A percentile compares a stretch with the other conserved stretches of the same genome.
phyloP scores from a whole-genome alignment of 179 eudicot species.

The Nepenthes alata region DNA sequence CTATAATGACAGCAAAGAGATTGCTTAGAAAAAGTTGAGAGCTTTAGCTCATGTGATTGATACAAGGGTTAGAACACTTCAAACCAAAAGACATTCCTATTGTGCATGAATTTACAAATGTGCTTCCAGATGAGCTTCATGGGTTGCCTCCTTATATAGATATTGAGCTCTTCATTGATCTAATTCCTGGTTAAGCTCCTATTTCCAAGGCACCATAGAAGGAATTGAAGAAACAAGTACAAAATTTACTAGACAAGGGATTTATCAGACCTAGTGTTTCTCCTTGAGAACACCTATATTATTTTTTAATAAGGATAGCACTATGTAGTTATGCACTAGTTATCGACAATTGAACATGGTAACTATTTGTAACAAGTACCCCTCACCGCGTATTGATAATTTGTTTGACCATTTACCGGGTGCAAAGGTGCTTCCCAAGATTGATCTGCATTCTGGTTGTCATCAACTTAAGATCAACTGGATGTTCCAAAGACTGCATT shows the following conservation, averaged over 20 bases:
- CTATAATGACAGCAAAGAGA: not conserved
- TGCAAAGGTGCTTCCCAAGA: not conserved
- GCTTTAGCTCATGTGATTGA: not conserved
- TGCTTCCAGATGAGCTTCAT: not conserved
- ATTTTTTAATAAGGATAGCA: constrained; percentile 2
- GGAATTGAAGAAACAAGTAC: not conserved
- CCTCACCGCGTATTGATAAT: not conserved
- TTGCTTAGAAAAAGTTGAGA: no score
- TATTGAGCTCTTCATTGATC: not conserved
- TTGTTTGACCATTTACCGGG: constrained; percentile 1
- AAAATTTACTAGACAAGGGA: not conserved
- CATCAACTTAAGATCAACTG: not conserved
- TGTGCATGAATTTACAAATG: not conserved
- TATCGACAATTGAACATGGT: not conserved
- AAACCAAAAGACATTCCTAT: not conserved
- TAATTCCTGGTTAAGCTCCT: not conserved
- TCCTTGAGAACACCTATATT: not conserved
- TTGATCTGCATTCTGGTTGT: not conserved
- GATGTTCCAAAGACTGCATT: not conserved
- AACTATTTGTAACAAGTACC: not conserved
- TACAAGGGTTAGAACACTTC: not conserved
- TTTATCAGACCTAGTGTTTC: constrained; percentile 1
- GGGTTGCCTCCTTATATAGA: constrained; percentile 1
- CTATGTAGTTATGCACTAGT: not conserved
- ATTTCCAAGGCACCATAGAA: constrained; percentile 3